Percentiles rank a stretch among this genome's conserved stretches.
These are phyloP conservation scores for Phytophthora chlamydospora DNA, from an alignment of 352 stramenopile species.

Conservation along the genomic window DNA sequence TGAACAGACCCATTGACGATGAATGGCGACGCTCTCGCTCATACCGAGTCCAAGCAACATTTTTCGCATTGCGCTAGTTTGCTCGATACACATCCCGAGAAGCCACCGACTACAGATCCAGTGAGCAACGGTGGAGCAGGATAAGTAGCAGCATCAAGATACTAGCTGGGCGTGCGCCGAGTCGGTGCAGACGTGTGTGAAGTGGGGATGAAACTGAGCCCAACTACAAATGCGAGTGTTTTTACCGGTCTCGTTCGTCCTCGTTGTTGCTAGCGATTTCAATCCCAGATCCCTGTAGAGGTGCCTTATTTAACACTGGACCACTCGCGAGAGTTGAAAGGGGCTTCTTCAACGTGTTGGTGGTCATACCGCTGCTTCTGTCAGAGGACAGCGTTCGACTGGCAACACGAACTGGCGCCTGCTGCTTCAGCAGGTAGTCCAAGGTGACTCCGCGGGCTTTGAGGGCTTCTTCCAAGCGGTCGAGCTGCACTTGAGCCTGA, in stretches of 20 bases:
- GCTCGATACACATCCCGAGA: neutral
- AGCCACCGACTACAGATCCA: conserved; percentile 1
- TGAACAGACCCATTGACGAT: too few relatives aligned
- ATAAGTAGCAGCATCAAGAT: conserved; percentile 26
- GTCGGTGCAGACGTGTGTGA: neutral
- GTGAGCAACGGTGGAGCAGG: conserved; percentile 9
- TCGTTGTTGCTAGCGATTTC: conserved; percentile 31
- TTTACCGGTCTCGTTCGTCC: conserved; percentile 32
- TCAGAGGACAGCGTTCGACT: neutral
- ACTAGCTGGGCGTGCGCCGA: conserved; percentile 6
- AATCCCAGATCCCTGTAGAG: neutral
- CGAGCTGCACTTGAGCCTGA: conserved; percentile 37
- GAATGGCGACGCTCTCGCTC: too few relatives aligned
- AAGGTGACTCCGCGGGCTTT: conserved; percentile 69
- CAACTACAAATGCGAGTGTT: neutral
- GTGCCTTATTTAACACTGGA: neutral
- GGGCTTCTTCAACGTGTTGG: conserved; percentile 2
- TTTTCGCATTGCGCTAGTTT: conserved; percentile 1
- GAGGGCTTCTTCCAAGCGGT: conserved; percentile 51
- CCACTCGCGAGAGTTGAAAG: neutral
- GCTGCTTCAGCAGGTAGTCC: conserved; percentile 62
- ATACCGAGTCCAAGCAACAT: neutral
- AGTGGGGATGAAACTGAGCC: neutral
- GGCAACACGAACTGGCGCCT: conserved; percentile 20
- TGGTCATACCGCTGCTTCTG: conserved; percentile 2